Evolutionary conservation across 2,329 filamentous ascomycete species (phyloP), one percentile per base, ranked within the genome.

Genomic region (Fonsecaea multimorphosa): DNA sequence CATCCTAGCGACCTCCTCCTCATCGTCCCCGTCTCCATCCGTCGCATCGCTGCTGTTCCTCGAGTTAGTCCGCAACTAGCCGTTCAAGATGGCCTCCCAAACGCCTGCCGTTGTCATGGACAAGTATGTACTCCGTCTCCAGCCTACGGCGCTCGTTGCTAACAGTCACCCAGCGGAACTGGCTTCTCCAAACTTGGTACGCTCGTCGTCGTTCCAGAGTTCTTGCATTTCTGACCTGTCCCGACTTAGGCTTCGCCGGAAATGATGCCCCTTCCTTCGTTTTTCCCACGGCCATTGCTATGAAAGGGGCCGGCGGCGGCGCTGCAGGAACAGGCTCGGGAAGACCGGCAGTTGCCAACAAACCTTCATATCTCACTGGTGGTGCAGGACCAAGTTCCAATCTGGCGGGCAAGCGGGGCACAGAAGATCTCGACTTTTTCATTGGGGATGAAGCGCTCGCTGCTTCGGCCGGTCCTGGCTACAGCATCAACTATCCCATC

Each of bases 81-180:
- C 58, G 40, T 49, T 58, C 75, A 78, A 75, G 70, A 99, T 99
- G 95, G 94, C 95, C 78, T 91, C 91, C 84, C 94, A 98, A 88
- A 98, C 95, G 79, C 95, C 95, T 76, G 95, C 95, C 91, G 95
- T 99, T 97, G 95, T 99, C 92, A 99, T 99, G 94, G 95, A 99
- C 95, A 99, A 99, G 95, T 97, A 90, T 83, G 92, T 86, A 68
- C 49, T 72, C 68, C 67, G 64, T 46, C 46, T 51, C 68, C 14
- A 31, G 61, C 24, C 58, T 57, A 66, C 29, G 54, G 62, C 64
- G 68, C 59, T 60, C 34, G 73, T 36, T 58, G 58, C 81, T 83
- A 76, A 84, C 76, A 71, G 29, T 72, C 66, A 44, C 75, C 68
- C 80, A 99, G 95, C 90, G 95, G 95, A 85, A 99, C 95, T 83